Evolutionary conservation across 1,139 yeast species (phyloP), one percentile per base, ranked within the genome.

Genomic region (Magnusiomyces ingens): DNA sequence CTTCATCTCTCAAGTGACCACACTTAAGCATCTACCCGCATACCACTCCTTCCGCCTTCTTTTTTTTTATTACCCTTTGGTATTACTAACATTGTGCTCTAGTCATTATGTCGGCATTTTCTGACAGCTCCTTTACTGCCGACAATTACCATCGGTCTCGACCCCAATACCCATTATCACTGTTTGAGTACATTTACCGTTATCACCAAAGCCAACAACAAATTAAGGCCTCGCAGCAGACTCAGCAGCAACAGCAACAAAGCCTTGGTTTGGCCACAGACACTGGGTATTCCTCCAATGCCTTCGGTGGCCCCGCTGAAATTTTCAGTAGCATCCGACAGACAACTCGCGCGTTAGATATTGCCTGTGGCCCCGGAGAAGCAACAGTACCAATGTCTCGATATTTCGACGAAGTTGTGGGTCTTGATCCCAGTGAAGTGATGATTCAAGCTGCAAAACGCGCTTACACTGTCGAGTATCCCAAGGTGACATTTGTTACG

Each of bases 351-450:
- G 79, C 80, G 1, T 66, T 87, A 6, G 96, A 89, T 67, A 71
- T 86, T 17, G 96, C 96, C 0, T 82, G 90, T 64, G 96, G 96
- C 1, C 84, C 96, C 0, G 96, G 96, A 0, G 82, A 82, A 58
- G 93, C 85, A 0, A 77, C 94, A 0, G 72, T 77, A 57, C 79
- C 81, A 48, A 65, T 86, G 55, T 64, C 75, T 1, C 59, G 73
- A 1, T 53, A 66, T 15, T 78, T 78, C 53, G 64, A 71, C 12
- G 64, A 68, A n/a, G 81, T 83, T 1, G 65, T 79, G 21, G 95
- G 93, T 1, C 75, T 86, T 1, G 96, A 88, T 65, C 74, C 84
- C 3, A 84, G 93, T 0, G 60, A 60, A 1, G 75, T 75, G 1
- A 88, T 88, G 95, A 74, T 87, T 15, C 67, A 71, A 0, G 70